Conservation (phyloP, 2,329 filamentous ascomycete species). For the Scolecobasidium constrictum region DNA sequence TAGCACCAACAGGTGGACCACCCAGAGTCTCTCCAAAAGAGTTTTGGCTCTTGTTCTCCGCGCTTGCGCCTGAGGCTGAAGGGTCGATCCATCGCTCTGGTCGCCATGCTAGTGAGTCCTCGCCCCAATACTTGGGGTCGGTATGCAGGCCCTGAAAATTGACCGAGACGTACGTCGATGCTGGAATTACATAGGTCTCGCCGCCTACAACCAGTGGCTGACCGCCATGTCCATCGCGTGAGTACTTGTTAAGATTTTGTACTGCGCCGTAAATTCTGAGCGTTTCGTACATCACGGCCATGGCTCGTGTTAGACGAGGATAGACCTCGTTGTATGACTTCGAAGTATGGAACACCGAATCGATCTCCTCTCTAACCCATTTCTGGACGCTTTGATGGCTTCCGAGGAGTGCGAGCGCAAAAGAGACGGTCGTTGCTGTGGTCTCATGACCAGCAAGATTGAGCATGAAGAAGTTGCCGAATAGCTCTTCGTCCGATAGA, state of each 20-base stretch:
- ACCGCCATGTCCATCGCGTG: conserved; percentile 15
- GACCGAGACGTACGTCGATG: conserved; percentile 25
- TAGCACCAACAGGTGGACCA: conserved; percentile 12
- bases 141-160: conserved; percentile 22
- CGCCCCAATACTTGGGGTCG: conserved; percentile 16
- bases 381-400: conserved; percentile 38
- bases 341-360: conserved; percentile 18
- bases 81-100: conserved; percentile 32
- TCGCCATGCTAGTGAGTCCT: conserved; percentile 25
- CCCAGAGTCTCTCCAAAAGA: conserved; percentile 12
- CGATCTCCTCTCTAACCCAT: conserved; percentile 41
- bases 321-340: conserved; percentile 28
- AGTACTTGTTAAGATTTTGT: conserved; percentile 20
- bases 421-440: conserved; percentile 38
- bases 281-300: conserved; percentile 23
- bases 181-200: conserved; percentile 20
- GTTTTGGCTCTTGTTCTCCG: conserved; percentile 10
- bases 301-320: background rate
- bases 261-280: conserved; percentile 32
- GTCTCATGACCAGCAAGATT: conserved; percentile 21
- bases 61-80: conserved; percentile 11
- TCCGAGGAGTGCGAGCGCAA: conserved; percentile 36
- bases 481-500: conserved; percentile 15
- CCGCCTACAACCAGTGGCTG: conserved; percentile 9
- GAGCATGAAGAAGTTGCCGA: conserved; percentile 23